Conservation (phyloP, 176 grass and related monocot genomes). For the Aechmea fasciata region DNA sequence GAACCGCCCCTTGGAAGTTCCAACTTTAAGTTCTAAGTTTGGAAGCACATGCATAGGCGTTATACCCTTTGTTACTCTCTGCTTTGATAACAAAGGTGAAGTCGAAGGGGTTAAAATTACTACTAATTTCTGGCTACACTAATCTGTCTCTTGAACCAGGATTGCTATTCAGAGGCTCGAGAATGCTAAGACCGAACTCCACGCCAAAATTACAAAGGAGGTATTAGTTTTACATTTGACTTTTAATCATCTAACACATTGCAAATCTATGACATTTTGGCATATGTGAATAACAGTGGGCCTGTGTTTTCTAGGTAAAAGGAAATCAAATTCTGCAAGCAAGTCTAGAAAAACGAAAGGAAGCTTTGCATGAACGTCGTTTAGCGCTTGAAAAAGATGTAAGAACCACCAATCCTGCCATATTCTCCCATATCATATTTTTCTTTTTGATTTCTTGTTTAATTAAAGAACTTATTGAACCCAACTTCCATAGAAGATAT, state of each 20-base stretch:
- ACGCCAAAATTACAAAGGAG: conserved; percentile 76
- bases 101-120: not conserved
- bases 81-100: too few species aligned
- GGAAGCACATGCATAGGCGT: not conserved
- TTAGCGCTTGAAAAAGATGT: conserved; percentile 85
- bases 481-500: too few species aligned
- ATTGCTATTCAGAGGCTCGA: conserved; percentile 61
- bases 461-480: not conserved
- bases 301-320: conserved; percentile 53
- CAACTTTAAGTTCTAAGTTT: not conserved
- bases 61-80: too few species aligned
- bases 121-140: conserved; percentile 10
- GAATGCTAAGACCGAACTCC: conserved; percentile 59
- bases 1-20: not conserved
- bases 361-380: conserved; percentile 48
- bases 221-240: conserved; percentile 22
- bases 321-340: conserved; percentile 58
- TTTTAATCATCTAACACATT: not conserved
- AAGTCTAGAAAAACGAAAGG: conserved; percentile 59
- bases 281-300: not conserved
- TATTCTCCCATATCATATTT: conserved; percentile 23
- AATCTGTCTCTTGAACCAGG: conserved; percentile 30
- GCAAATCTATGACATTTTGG: not conserved
- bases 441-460: conserved; percentile 1
- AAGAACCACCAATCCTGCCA: conserved; percentile 24